Evolutionary conservation across 257 asterid species (phyloP).

Genomic region (Paulownia fortunei): DNA sequence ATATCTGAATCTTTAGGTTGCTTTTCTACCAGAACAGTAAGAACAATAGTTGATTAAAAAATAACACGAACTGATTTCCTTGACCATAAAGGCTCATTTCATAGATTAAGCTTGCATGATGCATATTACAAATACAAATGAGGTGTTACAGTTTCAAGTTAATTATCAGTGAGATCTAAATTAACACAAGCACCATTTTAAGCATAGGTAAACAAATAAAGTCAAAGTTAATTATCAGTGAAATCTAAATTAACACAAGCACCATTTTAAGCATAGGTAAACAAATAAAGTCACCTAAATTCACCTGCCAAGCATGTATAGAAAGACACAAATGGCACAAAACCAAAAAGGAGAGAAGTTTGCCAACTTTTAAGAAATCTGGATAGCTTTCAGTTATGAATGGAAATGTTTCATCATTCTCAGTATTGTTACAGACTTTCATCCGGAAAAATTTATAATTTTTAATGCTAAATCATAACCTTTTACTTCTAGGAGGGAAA

Average conservation of each 20-base stretch:
- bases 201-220: neutral
- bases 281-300: neutral
- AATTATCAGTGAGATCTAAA: neutral
- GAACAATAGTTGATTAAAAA: neutral
- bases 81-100: neutral
- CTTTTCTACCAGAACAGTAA: neutral
- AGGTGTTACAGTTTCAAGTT: neutral
- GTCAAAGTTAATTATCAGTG: neutral
- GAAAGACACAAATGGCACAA: neutral
- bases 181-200: neutral
- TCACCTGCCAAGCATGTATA: neutral
- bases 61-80: constrained; percentile 1
- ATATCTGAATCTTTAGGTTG: neutral
- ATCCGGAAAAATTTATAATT: neutral
- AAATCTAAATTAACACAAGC: neutral
- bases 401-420: neutral
- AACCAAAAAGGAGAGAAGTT: neutral
- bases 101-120: neutral
- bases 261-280: neutral
- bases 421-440: constrained; percentile 12
- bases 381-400: neutral
- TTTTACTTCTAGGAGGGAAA: neutral
- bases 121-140: neutral
- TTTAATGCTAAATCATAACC: constrained; percentile 2
- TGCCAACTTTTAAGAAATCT: neutral